Evolutionary conservation across 768 basidiomycete species (phyloP).

Genomic region (Psilocybe azurescens): DNA sequence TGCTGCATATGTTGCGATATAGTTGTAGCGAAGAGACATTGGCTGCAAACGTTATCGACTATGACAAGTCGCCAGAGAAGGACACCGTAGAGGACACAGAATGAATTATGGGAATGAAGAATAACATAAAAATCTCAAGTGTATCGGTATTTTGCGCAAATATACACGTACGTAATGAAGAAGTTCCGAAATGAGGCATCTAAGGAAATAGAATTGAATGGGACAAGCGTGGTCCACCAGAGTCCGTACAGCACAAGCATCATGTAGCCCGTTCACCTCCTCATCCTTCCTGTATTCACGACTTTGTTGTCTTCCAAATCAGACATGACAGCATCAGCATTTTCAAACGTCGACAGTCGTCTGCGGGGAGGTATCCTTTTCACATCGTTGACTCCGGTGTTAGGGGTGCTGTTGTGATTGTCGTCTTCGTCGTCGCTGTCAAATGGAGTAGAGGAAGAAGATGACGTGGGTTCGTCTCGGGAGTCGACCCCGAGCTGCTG

Average conservation of each 20-base stretch:
- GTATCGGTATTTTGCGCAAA: too few species aligned
- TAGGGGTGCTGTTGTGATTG: background rate
- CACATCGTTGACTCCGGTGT: constrained; percentile 8
- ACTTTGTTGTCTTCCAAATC: constrained; percentile 49
- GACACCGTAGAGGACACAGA: background rate
- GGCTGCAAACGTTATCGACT: background rate
- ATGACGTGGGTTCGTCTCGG: constrained; percentile 7
- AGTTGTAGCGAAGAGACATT: constrained; percentile 6
- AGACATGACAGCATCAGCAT: constrained; percentile 44
- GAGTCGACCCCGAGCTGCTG: background rate
- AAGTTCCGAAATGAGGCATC: too few species aligned
- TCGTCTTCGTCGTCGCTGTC: constrained; percentile 29
- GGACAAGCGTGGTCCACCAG: too few species aligned
- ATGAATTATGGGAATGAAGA: too few species aligned
- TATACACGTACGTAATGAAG: too few species aligned
- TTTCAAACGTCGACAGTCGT: constrained; percentile 57
- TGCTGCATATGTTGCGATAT: constrained; percentile 4
- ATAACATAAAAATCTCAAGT: too few species aligned
- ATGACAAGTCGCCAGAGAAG: background rate
- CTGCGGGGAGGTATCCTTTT: constrained; percentile 26
- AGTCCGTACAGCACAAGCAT: too few species aligned
- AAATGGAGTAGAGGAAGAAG: constrained; percentile 20
- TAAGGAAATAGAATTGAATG: too few species aligned
- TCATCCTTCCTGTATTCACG: constrained; percentile 1
- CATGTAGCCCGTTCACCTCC: background rate